Conservation (phyloP, 805 yeast species). For the Starmera caribaea region DNA sequence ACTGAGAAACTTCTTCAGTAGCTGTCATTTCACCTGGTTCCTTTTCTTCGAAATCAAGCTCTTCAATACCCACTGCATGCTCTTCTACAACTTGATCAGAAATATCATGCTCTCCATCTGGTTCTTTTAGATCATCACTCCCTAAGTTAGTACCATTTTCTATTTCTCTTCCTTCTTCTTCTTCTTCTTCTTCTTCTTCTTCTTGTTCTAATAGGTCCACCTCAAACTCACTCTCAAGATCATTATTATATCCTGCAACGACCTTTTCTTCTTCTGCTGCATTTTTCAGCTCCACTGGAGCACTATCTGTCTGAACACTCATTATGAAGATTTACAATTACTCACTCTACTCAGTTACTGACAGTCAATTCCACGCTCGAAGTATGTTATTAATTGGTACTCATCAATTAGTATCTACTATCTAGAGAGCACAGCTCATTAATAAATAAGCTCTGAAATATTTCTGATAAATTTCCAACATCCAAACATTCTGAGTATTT, state of each 20-base stretch:
- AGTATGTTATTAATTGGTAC: no score
- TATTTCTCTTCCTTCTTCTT: constrained; percentile 2
- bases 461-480: no score
- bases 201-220: constrained; percentile 7
- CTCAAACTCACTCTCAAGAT: constrained; percentile 7
- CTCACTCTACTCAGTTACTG: background rate
- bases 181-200: constrained; percentile 4
- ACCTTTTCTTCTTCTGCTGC: constrained; percentile 8
- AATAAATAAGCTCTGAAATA: no score
- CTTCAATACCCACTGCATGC: background rate
- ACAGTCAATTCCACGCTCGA: background rate
- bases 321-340: background rate
- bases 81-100: constrained; percentile 2
- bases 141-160: background rate
- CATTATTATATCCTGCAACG: constrained; percentile 11
- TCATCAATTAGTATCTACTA: no score
- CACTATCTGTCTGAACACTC: background rate
- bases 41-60: background rate
- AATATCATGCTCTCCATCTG: constrained; percentile 4
- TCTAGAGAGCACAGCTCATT: no score
- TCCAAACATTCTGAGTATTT: no score
- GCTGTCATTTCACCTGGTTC: background rate
- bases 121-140: constrained; percentile 4
- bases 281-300: background rate
- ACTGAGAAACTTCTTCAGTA: background rate